These are phyloP conservation scores for Tetraselmis striata DNA, from an alignment of 139 green algal species.

Conservation along the genomic window DNA sequence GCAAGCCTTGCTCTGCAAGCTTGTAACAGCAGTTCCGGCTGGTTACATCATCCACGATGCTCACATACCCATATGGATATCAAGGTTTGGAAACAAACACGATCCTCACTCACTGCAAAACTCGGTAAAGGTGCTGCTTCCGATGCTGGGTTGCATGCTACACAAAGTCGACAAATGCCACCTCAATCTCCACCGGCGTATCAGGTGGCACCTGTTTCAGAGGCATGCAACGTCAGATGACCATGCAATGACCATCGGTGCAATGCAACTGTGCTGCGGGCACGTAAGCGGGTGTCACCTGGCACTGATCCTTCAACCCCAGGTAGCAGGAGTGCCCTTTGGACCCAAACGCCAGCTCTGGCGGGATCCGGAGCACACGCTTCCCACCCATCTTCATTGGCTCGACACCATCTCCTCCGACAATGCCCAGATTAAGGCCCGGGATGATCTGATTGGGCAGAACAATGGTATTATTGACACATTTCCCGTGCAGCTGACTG, in stretches of 20 bases:
- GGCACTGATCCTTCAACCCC: not conserved
- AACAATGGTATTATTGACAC: no score
- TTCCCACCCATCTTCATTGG: not conserved
- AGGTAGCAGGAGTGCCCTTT: not conserved
- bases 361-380: not conserved
- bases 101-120: no score
- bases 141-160: no score
- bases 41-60: no score
- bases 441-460: conserved; percentile 4
- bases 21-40: no score
- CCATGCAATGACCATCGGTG: not conserved
- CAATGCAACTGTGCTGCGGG: not conserved
- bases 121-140: no score
- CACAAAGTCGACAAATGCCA: not conserved
- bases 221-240: not conserved
- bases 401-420: not conserved
- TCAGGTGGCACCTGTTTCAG: not conserved
- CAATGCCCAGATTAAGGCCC: not conserved
- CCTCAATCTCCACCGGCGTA: conserved; percentile 2
- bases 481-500: no score
- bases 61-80: no score
- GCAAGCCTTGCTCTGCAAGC: no score
- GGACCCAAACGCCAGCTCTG: not conserved
- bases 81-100: no score
- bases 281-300: not conserved